Percentiles rank a stretch among this genome's conserved stretches.
phyloP scores from a whole-genome alignment of 2,329 filamentous ascomycete species.

The Penicillium sp. region DNA sequence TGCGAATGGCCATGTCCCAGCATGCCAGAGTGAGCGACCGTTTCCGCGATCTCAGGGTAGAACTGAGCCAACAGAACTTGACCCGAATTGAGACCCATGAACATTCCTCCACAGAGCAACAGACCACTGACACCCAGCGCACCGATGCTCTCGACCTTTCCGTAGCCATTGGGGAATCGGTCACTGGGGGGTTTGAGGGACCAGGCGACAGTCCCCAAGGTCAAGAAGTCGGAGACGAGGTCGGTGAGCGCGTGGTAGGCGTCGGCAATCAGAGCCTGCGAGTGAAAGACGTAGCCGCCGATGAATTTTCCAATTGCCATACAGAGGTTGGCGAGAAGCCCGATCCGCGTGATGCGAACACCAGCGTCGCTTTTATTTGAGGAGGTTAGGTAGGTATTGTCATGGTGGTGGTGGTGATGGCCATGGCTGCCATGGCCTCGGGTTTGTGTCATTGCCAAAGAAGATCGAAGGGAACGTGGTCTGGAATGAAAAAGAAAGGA shows the following conservation, averaged over 20 bases:
- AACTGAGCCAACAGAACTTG: slow-evolving; percentile 71
- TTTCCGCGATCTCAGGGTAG: slow-evolving; percentile 65
- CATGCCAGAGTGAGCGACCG: slow-evolving; percentile 41
- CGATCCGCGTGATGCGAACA: slow-evolving; percentile 89
- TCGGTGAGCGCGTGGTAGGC: slow-evolving; percentile 95
- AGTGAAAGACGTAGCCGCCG: slow-evolving; percentile 92
- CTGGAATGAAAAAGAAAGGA: slow-evolving; percentile 14
- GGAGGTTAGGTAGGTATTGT: slow-evolving; percentile 80
- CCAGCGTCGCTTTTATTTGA: slow-evolving; percentile 87
- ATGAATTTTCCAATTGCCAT: slow-evolving; percentile 94
- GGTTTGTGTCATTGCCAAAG: slow-evolving; percentile 41
- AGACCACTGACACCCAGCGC: slow-evolving; percentile 91
- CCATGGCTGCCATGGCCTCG: slow-evolving; percentile 52
- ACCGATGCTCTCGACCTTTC: slow-evolving; percentile 96
- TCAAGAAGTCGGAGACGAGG: slow-evolving; percentile 91
- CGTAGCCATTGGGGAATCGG: slow-evolving; percentile 86
- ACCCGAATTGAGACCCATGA: slow-evolving; percentile 83
- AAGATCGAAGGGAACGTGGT: slow-evolving; percentile 14
- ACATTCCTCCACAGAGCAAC: slow-evolving; percentile 82
- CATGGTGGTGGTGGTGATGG: slow-evolving; percentile 75
- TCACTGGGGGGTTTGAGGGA: slow-evolving; percentile 82
- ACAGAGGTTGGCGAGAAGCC: slow-evolving; percentile 82
- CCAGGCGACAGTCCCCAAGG: slow-evolving; percentile 90
- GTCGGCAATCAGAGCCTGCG: slow-evolving; percentile 88
- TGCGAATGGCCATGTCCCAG: slow-evolving; percentile 63